These are phyloP conservation scores for Eleusine indica DNA, from an alignment of 176 grass and related monocot species.

Conservation along the genomic window DNA sequence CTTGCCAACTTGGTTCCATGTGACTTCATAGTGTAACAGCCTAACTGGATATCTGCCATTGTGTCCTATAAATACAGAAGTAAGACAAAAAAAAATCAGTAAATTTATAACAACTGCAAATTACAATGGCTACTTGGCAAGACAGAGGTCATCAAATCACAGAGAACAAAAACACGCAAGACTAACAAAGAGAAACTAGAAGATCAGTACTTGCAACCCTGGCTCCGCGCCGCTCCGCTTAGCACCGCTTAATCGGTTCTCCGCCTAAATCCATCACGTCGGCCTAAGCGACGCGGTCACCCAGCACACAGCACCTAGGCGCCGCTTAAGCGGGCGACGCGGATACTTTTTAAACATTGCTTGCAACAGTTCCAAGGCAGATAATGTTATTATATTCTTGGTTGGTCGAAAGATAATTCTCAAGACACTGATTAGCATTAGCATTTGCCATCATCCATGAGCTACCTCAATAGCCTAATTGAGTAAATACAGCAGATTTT, in stretches of 20 bases:
- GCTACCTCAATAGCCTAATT: too few species aligned
- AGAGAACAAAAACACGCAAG: background rate
- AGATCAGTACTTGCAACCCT: background rate
- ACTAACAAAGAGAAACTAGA: constrained; percentile 11
- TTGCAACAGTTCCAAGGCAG: constrained; percentile 5
- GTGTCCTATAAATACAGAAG: constrained; percentile 42
- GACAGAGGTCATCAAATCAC: background rate
- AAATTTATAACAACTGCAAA: constrained; percentile 9
- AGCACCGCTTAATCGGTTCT: too few species aligned
- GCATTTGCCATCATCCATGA: background rate
- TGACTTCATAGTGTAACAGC: constrained; percentile 65
- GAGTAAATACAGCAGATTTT: background rate
- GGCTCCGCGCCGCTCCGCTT: too few species aligned
- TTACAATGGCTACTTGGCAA: background rate
- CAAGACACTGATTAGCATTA: background rate
- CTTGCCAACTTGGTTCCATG: constrained; percentile 73
- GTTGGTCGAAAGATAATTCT: constrained; percentile 10
- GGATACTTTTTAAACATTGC: too few species aligned
- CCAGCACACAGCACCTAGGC: too few species aligned
- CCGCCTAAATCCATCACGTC: too few species aligned
- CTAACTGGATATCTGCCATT: constrained; percentile 73
- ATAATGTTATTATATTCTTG: background rate
- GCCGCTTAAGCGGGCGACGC: too few species aligned
- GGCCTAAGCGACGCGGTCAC: too few species aligned
- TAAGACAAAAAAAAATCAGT: constrained; percentile 30